phyloP scores from a whole-genome alignment of 805 yeast species.

The Komagataella phaffii region DNA sequence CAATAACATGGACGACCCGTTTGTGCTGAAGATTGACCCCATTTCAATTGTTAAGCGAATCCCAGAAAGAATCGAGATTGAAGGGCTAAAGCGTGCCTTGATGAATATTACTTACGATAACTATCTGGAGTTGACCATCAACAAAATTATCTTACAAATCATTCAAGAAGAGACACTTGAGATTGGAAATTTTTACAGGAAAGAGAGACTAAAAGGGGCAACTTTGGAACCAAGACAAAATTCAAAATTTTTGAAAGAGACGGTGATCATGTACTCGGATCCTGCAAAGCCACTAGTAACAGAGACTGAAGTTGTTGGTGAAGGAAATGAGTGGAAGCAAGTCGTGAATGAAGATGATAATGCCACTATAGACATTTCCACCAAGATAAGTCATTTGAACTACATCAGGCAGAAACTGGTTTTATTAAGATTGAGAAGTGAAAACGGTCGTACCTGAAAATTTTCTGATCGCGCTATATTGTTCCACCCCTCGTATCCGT shows the following conservation, averaged over 20 bases:
- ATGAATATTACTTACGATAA: constrained; percentile 50
- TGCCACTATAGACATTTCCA: background rate
- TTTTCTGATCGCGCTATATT: background rate
- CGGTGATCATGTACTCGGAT: constrained; percentile 7
- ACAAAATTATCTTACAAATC: constrained; percentile 40
- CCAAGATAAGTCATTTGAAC: background rate
- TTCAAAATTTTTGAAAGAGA: constrained; percentile 6
- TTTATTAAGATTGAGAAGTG: background rate
- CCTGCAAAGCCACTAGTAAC: constrained; percentile 7
- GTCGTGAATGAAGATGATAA: constrained; percentile 4
- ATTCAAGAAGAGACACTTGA: constrained; percentile 36
- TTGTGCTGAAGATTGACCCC: constrained; percentile 32
- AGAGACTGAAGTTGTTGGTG: constrained; percentile 19
- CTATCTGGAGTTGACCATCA: constrained; percentile 38
- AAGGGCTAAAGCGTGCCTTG: constrained; percentile 50
- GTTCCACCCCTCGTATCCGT: background rate
- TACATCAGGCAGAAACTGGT: background rate
- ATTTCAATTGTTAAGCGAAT: constrained; percentile 54
- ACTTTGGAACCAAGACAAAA: constrained; percentile 12
- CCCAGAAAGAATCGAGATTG: constrained; percentile 47
- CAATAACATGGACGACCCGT: background rate
- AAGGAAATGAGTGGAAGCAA: constrained; percentile 14
- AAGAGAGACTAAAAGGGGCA: constrained; percentile 19
- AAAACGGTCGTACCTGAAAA: background rate
- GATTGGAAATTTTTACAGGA: constrained; percentile 17